phyloP scores from a whole-genome alignment of 2,329 filamentous ascomycete species.

The Beauveria medogensis region DNA sequence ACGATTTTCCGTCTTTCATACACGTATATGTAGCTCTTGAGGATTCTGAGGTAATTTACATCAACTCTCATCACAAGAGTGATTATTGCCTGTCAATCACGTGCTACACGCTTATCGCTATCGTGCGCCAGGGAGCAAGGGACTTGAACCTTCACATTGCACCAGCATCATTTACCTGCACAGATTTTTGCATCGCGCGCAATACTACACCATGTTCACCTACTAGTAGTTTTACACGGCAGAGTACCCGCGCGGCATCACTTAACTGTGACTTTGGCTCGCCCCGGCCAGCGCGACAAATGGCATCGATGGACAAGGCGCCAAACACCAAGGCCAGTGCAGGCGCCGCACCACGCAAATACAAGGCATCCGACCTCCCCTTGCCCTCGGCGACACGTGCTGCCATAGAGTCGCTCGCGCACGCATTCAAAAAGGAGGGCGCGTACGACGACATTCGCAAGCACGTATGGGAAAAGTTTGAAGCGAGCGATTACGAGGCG shows the following conservation, averaged over 20 bases:
- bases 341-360: constrained; percentile 33
- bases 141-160: not conserved
- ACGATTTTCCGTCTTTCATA: not conserved
- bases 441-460: constrained; percentile 74
- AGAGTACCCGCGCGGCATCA: not conserved
- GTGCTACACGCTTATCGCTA: not conserved
- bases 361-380: constrained; percentile 69
- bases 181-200: not conserved
- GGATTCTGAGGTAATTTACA: too few relatives aligned
- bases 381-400: constrained; percentile 63
- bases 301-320: not conserved
- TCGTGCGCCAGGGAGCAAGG: not conserved
- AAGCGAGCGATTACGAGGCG: constrained; percentile 60
- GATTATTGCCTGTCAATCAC: not conserved
- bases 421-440: constrained; percentile 79
- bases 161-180: not conserved
- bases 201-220: not conserved
- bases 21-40: too few relatives aligned
- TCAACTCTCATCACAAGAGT: too few relatives aligned
- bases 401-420: constrained; percentile 67
- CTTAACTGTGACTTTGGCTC: not conserved
- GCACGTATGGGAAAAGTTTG: constrained; percentile 67
- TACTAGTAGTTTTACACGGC: not conserved
- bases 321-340: not conserved
- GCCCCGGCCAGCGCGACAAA: not conserved